These are phyloP conservation scores for Hypoxylon rickii DNA, from an alignment of 495 filamentous ascomycete genomes.

Conservation along the genomic window DNA sequence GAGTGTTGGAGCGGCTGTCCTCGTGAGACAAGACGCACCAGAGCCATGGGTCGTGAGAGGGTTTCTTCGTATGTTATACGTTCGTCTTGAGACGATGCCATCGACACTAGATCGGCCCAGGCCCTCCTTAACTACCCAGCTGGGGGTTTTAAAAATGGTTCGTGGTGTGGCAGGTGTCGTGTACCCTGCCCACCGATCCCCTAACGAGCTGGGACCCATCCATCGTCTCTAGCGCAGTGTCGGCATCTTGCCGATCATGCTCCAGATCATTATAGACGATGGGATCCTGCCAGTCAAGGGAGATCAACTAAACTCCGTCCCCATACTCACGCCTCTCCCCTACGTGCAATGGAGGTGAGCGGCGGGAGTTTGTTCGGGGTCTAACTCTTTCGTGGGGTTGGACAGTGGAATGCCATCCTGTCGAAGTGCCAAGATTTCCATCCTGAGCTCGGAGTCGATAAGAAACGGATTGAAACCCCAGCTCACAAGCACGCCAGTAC, in stretches of 20 bases:
- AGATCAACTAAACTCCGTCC: too few relatives aligned
- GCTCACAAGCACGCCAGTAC: constrained; percentile 14
- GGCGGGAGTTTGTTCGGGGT: constrained; percentile 6
- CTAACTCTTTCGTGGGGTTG: constrained; percentile 13
- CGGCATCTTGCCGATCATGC: constrained; percentile 32
- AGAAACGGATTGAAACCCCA: constrained; percentile 18
- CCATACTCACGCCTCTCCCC: background rate
- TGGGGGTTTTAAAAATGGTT: constrained; percentile 30
- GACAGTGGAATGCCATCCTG: constrained; percentile 14
- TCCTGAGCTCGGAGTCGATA: constrained; percentile 20
- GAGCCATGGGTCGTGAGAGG: constrained; percentile 24
- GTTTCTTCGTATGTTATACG: constrained; percentile 25
- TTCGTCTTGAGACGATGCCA: constrained; percentile 23
- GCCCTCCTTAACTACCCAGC: constrained; percentile 23
- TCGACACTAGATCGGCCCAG: constrained; percentile 30
- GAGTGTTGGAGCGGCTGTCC: constrained; percentile 9
- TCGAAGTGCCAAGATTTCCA: constrained; percentile 12
- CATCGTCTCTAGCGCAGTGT: constrained; percentile 31
- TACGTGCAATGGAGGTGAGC: constrained; percentile 2
- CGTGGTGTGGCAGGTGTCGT: constrained; percentile 30
- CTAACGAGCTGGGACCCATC: constrained; percentile 23
- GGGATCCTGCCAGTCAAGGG: constrained; percentile 6
- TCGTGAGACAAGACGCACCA: constrained; percentile 29
- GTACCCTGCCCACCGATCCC: constrained; percentile 12
- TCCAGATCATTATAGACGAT: constrained; percentile 12